Conservation (phyloP, 192 early-diverging fungal genomes). For the Martensiomyces pterosporus region DNA sequence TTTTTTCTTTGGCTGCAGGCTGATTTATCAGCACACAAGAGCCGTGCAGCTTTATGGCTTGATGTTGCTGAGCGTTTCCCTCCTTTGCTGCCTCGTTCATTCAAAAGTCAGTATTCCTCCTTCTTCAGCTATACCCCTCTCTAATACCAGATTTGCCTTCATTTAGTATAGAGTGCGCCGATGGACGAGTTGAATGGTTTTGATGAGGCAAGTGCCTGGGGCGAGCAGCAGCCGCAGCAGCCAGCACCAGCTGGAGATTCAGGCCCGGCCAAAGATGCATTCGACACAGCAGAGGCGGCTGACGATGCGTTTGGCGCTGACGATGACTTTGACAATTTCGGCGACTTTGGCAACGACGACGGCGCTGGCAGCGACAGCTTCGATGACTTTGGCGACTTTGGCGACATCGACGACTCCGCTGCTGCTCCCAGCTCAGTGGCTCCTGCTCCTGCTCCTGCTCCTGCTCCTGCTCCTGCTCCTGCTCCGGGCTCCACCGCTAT, state of each 20-base stretch:
- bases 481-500: too few relatives aligned
- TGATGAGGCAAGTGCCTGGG: neutral
- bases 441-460: slow-evolving; percentile 5
- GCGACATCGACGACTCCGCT: slow-evolving; percentile 9
- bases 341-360: neutral
- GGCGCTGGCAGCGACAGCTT: neutral
- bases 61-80: too few relatives aligned
- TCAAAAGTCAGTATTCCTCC: too few relatives aligned
- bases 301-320: neutral
- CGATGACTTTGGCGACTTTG: slow-evolving; percentile 29
- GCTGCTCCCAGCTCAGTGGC: neutral
- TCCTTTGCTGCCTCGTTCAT: too few relatives aligned
- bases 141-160: too few relatives aligned
- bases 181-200: slow-evolving; percentile 9
- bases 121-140: too few relatives aligned
- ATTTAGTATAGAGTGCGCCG: neutral
- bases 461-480: too few relatives aligned
- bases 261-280: too few relatives aligned
- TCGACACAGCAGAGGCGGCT: neutral
- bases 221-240: neutral
- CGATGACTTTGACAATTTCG: slow-evolving; percentile 5
- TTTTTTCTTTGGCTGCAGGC: too few relatives aligned
- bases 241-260: neutral
- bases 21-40: too few relatives aligned
- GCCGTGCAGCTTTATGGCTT: too few relatives aligned